Evolutionary conservation across 2,329 filamentous ascomycete species (phyloP), one percentile per base, ranked within the genome.

Genomic region (Volutella citrinella): DNA sequence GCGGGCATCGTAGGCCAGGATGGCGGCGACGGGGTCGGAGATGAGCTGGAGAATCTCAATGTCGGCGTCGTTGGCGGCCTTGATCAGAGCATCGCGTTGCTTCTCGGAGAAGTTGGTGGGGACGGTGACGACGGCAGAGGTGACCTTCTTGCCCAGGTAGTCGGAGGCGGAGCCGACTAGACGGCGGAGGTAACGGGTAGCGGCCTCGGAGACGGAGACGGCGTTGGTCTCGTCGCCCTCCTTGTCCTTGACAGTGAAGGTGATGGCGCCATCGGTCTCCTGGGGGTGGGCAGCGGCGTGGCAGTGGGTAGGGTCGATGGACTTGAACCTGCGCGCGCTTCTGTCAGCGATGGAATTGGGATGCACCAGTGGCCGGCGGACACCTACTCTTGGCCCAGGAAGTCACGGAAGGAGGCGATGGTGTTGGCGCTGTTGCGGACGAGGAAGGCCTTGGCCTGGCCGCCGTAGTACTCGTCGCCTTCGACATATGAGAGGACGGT

Each of bases 401-500:
- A 96, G 59, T 98, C 93, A 66, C 89, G 83, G 75, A 97, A 98
- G 72, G 87, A 95, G 60, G 88, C 87, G 58, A 96, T 78, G 15
- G 93, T 96, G 75, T 97, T 97, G 62, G 80, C 78, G 47, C 88
- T 76, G 67, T 98, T 97, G 59, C 93, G 85, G 50, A 97, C 77
- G 39, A 97, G 79, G 69, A 97, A 91, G 47, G 78, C 74, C 77
- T 97, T 98, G 56, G 91, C 93, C 69, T 98, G 91, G 48, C 86
- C 83, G 56, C 93, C 93, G 59, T 94, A 90, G 68, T 95, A 96
- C 69, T 98, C 91, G 60, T 98, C 93, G 49, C 90, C 93, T 35
- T 90, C 84, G 57, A 95, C 84, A 63, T 98, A 98, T 22, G 93
- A 96, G 53, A 98, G 74, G 52, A 94, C 81, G 26, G 89, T 87